Conservation (phyloP, 2,329 filamentous ascomycete species). For the Claviceps cyperi region DNA sequence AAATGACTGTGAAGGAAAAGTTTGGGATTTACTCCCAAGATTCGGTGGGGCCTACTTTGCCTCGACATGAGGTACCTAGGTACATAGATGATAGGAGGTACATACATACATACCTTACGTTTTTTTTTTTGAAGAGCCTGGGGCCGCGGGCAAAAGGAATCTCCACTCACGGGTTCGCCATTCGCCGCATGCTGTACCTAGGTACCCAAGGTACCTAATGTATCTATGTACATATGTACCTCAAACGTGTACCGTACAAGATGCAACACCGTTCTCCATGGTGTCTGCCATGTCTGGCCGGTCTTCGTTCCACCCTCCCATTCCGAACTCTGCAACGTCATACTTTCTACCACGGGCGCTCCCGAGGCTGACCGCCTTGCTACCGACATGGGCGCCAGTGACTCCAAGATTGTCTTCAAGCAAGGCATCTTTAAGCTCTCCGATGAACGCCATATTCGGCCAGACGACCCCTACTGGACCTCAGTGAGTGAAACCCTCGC, state of each 20-base stretch:
- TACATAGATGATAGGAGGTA: too few species aligned
- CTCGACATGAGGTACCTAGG: too few species aligned
- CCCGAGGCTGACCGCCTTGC: constrained; percentile 10
- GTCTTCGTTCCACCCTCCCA: neutral
- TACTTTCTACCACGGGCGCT: constrained; percentile 6
- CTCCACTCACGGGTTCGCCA: too few species aligned
- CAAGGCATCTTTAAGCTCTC: constrained; percentile 93
- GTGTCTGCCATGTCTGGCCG: neutral
- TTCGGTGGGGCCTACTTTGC: too few species aligned
- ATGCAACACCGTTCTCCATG: neutral
- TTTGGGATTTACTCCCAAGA: too few species aligned
- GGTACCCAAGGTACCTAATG: too few species aligned
- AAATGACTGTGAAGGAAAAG: neutral
- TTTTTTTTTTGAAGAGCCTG: too few species aligned
- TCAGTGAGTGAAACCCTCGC: constrained; percentile 44
- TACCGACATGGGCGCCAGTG: constrained; percentile 76
- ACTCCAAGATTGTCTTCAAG: constrained; percentile 98
- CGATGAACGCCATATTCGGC: constrained; percentile 76
- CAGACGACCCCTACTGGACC: constrained; percentile 85
- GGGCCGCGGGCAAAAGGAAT: too few species aligned
- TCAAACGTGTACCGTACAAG: neutral
- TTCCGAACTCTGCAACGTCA: constrained; percentile 3
- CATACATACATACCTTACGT: too few species aligned
- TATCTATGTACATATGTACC: too few species aligned
- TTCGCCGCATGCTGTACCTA: too few species aligned